Percentiles rank a stretch among this genome's conserved stretches.
phyloP scores from a whole-genome alignment of 345 rosid genomes.

The Aquilaria malaccensis region DNA sequence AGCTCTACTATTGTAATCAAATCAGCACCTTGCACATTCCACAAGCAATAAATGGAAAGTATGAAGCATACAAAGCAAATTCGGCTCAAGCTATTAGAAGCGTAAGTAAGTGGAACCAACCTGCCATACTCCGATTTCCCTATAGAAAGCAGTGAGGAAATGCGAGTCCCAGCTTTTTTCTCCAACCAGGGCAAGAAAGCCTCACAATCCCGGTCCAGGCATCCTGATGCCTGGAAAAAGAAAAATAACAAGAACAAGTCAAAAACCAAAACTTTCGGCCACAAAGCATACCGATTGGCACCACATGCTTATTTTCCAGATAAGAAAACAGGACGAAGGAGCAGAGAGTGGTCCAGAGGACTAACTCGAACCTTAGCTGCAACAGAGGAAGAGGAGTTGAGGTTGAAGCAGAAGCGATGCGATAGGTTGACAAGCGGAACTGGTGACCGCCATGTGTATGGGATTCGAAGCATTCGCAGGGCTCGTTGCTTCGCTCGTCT shows the following conservation, averaged over 20 bases:
- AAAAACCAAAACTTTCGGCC: neutral
- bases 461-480: neutral
- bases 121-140: constrained; percentile 69
- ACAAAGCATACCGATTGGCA: neutral
- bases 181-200: constrained; percentile 87
- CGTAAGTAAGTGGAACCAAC: constrained; percentile 19
- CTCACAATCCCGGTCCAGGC: constrained; percentile 31
- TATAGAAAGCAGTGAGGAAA: constrained; percentile 51
- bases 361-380: constrained; percentile 19
- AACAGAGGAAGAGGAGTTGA: constrained; percentile 16
- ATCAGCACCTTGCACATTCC: too few species aligned
- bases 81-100: too few species aligned
- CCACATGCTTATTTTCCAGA: constrained; percentile 2
- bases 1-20: too few species aligned
- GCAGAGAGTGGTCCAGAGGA: neutral
- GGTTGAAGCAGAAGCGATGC: constrained; percentile 12
- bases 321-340: constrained; percentile 3
- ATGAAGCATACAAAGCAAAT: neutral
- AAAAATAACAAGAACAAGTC: neutral
- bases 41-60: neutral
- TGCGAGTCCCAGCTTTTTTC: constrained; percentile 44
- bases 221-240: constrained; percentile 18
- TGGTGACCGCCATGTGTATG: constrained; percentile 11
- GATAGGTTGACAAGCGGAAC: constrained; percentile 9
- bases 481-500: too few species aligned